Conservation (phyloP, 148 eudicot species). For the Arbutus unedo region DNA sequence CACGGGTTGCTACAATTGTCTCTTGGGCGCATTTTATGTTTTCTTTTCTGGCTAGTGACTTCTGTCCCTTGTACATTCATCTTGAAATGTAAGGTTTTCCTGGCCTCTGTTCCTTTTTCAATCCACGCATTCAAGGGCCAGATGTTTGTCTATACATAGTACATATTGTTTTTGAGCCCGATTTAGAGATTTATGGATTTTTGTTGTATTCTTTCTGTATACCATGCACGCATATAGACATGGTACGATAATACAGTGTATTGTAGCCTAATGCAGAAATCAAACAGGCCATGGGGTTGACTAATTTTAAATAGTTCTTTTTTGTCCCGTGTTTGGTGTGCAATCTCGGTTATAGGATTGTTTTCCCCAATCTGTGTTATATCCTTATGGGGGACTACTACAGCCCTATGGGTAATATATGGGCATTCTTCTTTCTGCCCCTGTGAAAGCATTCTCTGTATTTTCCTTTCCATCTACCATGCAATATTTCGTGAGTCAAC, state of each 20-base stretch:
- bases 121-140: background rate
- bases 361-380: background rate
- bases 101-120: background rate
- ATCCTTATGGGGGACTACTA: background rate
- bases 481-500: background rate
- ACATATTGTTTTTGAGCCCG: too few species aligned
- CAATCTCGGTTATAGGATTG: background rate
- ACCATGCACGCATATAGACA: too few species aligned
- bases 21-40: conserved; percentile 10
- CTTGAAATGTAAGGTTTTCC: background rate
- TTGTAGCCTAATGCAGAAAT: too few species aligned
- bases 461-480: background rate
- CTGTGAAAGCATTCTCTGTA: background rate
- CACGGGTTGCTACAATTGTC: background rate
- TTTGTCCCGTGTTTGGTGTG: background rate
- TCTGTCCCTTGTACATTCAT: background rate
- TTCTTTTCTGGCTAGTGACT: background rate
- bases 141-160: background rate
- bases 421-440: background rate
- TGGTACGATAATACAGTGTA: too few species aligned
- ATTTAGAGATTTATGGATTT: too few species aligned
- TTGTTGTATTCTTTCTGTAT: too few species aligned
- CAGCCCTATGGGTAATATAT: background rate
- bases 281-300: background rate
- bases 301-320: background rate